Evolutionary conservation across 2,329 filamentous ascomycete species (phyloP), one percentile per base, ranked within the genome.

Genomic region (Cytospora piceae): DNA sequence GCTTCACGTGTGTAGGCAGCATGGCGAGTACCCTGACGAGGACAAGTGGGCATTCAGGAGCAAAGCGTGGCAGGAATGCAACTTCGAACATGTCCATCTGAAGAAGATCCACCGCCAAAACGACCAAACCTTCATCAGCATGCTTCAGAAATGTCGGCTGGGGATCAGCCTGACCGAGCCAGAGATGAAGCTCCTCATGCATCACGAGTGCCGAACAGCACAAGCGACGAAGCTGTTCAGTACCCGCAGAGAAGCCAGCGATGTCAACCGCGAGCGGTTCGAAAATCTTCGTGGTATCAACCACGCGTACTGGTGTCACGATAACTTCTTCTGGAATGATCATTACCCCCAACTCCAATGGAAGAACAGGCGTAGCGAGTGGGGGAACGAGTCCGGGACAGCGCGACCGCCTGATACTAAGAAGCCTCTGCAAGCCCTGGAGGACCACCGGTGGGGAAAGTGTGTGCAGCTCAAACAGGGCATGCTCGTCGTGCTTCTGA

Each of bases 31-130:
- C 63, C 65, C 70, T 5, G 81, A 85, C 29, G 74, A 73, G 17
- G 81, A 89, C 12, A 87, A 86, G 69, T 90, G 85, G 83, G 87
- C 86, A 0, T 90, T 90, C 69, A 76, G 78, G 22, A 87, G 84
- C 68, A 64, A 73, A 2, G 81, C 81, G 0, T 90, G 87, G 87
- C 66, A 75, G 15, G 75, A 83, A 54, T 85, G 84, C 68, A 69
- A 81, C 1, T 88, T 90, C 70, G 73, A 72, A 2, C 78, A 85
- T 64, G 75, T 87, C 1, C 78, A 85, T 11, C 77, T 90, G 0
- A 81, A 75, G 1, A 76, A 81, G 5, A 84, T 89, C 4, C 84
- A 87, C 70, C 81, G 87, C 4, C 87, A 90, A 66, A 80, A 71
- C 8, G 86, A 89, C 67, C 64, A 73, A 46, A 70, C 70, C 0